Evolutionary conservation across 495 filamentous ascomycete genomes (phyloP).

Genomic region (Lepraria neglecta): DNA sequence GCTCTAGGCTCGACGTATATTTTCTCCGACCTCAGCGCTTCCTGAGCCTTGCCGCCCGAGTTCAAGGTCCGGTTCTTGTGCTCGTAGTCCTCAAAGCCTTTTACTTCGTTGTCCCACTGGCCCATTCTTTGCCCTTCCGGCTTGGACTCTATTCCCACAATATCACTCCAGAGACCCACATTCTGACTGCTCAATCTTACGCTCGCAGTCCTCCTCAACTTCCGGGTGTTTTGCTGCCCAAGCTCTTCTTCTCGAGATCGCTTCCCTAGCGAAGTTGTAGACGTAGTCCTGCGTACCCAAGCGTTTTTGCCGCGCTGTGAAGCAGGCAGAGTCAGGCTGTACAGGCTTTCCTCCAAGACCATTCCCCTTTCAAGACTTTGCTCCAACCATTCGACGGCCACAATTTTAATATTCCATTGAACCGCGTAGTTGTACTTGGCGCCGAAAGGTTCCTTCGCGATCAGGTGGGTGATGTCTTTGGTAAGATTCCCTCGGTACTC

Average conservation of each 20-base stretch:
- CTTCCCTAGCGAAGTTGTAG: slow-evolving; percentile 38
- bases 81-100: not conserved
- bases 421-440: slow-evolving; percentile 83
- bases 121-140: slow-evolving; percentile 11
- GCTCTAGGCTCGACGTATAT: slow-evolving; percentile 1
- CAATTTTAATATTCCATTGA: slow-evolving; percentile 69
- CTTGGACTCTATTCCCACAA: slow-evolving; percentile 54
- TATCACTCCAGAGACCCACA: slow-evolving; percentile 80
- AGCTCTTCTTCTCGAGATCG: slow-evolving; percentile 35
- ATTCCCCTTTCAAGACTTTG: slow-evolving; percentile 88
- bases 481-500: slow-evolving; percentile 82
- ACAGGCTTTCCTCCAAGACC: slow-evolving; percentile 77
- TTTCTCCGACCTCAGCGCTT: no score
- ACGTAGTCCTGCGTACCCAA: slow-evolving; percentile 49
- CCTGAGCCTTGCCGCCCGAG: not conserved
- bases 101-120: slow-evolving; percentile 23
- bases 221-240: slow-evolving; percentile 38
- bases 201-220: slow-evolving; percentile 74
- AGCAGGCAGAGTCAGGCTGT: slow-evolving; percentile 61
- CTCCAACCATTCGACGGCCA: slow-evolving; percentile 76
- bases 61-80: not conserved
- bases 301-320: slow-evolving; percentile 72
- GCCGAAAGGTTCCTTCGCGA: slow-evolving; percentile 70
- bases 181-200: slow-evolving; percentile 71
- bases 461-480: slow-evolving; percentile 75